Evolutionary conservation across 148 eudicot species (phyloP), one percentile per base, ranked within the genome.

Genomic region (Rhododendron simsii): DNA sequence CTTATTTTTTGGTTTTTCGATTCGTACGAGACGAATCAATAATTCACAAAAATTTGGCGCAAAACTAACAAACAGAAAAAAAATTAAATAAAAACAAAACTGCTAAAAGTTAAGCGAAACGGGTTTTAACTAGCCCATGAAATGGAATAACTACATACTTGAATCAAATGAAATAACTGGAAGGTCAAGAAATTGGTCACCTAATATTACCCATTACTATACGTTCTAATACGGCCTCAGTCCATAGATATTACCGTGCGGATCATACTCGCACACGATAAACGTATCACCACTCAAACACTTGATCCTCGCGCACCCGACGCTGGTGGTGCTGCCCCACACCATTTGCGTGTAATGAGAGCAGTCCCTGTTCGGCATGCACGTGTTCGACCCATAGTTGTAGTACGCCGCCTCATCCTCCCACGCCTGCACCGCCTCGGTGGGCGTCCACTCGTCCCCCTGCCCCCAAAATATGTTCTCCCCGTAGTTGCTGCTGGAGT

Each of bases 261-360:
- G 91, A 83, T 82, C 57, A 59, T 89, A 89, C 39, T 87, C 91
- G 79, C 91, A 89, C 6, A 89, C 89, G 23, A 89, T 84, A 71
- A 51, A 87, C 7, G 86, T 87, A 74, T 87, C 88, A 26, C 89
- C 91, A 59, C 26, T 80, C 4, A 9, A 5, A 69, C 89, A 89
- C 4, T 87, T 83, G 5, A 87, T 79, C 84, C 39, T 73, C 39
- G 91, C 91, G 82, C 91, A 89, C 16, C 89, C 91, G 71, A 89
- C 86, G 18, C 88, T 28, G 21, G 26, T 89, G 1, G 91, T 82
- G 57, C 81, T 83, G 67, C 79, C 88, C 92, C 91, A 90, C 57
- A 88, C 86, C 83, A 84, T 57, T 41, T 90, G 89, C 44, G 90
- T 89, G 44, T 89, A 87, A 85, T 89, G 89, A 88, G 85, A 79